These are phyloP conservation scores for Myxozyma melibiosi DNA, from an alignment of 805 yeast species.

Conservation along the genomic window DNA sequence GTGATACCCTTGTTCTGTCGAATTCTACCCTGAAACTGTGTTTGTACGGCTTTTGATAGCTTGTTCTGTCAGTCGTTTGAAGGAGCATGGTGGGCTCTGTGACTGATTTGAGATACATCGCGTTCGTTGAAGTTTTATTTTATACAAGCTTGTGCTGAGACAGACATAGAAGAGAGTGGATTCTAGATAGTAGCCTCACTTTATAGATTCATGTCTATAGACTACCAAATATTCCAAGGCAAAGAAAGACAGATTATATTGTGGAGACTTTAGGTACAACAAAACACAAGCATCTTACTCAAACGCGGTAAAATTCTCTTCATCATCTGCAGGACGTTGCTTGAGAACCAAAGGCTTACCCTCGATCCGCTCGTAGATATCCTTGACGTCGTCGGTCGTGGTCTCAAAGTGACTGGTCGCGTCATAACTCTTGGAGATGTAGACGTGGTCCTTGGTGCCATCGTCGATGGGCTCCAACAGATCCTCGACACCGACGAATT, in stretches of 20 bases:
- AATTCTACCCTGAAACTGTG: neutral
- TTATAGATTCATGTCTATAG: neutral
- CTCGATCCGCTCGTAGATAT: conserved; percentile 84
- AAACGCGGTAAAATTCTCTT: conserved; percentile 45
- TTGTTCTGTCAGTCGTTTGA: neutral
- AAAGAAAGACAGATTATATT: neutral
- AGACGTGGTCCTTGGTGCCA: conserved; percentile 78
- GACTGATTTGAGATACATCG: neutral
- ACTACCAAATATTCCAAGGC: neutral
- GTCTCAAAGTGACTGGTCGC: conserved; percentile 94
- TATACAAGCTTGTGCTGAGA: neutral
- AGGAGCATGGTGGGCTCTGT: neutral
- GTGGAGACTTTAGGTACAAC: neutral
- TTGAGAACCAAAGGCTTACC: conserved; percentile 90
- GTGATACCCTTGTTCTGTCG: no score
- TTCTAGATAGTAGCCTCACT: no score
- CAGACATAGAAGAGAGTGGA: no score
- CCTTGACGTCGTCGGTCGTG: conserved; percentile 95
- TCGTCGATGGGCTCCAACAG: conserved; percentile 83
- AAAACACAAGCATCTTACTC: conserved; percentile 6
- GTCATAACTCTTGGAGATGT: conserved; percentile 86
- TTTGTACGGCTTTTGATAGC: neutral
- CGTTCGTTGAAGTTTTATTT: neutral
- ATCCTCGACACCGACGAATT: conserved; percentile 92
- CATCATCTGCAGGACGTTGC: conserved; percentile 66